These are phyloP conservation scores for Abortiporus biennis DNA, from an alignment of 1,284 basidiomycete species.

Conservation along the genomic window DNA sequence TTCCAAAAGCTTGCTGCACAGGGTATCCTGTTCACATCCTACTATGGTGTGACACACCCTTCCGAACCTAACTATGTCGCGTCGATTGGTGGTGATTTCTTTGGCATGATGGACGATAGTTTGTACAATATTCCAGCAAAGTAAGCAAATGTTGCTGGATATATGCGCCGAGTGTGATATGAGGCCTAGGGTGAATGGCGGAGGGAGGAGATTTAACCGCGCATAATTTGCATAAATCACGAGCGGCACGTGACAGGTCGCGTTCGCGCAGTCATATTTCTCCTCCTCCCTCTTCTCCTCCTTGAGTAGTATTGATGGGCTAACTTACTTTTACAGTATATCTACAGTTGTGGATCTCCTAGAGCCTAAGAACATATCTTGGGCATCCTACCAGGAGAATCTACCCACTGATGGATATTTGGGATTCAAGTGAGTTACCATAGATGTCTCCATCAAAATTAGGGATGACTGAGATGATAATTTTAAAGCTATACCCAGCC, in stretches of 20 bases:
- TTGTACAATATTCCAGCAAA: slow-evolving; percentile 25
- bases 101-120: slow-evolving; percentile 44
- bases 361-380: slow-evolving; percentile 51
- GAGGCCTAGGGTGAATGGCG: too few relatives aligned
- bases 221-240: too few relatives aligned
- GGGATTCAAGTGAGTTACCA: slow-evolving; percentile 26
- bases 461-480: neutral
- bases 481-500: slow-evolving; percentile 32
- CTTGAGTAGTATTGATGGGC: too few relatives aligned
- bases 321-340: slow-evolving; percentile 35
- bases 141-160: slow-evolving; percentile 15
- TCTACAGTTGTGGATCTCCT: slow-evolving; percentile 61
- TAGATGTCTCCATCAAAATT: slow-evolving; percentile 8
- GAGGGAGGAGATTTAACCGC: too few relatives aligned
- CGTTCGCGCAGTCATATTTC: neutral
- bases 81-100: slow-evolving; percentile 51
- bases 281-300: neutral
- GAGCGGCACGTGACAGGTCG: too few relatives aligned
- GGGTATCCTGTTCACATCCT: slow-evolving; percentile 47
- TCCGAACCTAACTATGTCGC: slow-evolving; percentile 60
- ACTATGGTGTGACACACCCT: slow-evolving; percentile 55
- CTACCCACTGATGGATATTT: slow-evolving; percentile 50
- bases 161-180: too few relatives aligned
- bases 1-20: slow-evolving; percentile 46
- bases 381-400: slow-evolving; percentile 54